These are phyloP conservation scores for Metschnikowia sp. DNA, from an alignment of 805 yeast species.

Conservation along the genomic window DNA sequence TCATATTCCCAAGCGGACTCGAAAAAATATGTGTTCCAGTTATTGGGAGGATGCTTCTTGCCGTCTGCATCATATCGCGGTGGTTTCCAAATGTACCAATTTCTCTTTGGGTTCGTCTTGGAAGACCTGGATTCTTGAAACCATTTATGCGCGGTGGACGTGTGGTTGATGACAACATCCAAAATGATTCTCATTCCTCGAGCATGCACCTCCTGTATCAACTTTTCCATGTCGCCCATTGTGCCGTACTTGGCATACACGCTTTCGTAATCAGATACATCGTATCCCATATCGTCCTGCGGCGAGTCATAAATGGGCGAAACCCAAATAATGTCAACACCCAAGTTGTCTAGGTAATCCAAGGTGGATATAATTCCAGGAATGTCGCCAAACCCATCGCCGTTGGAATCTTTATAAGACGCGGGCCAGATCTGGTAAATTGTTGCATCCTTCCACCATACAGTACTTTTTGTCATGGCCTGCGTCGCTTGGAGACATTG, in stretches of 20 bases:
- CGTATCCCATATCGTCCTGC: conserved; percentile 60
- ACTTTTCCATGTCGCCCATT: conserved; percentile 45
- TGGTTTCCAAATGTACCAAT: conserved; percentile 57
- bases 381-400: conserved; percentile 56
- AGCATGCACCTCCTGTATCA: conserved; percentile 43
- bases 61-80: conserved; percentile 43
- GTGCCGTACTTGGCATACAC: conserved; percentile 51
- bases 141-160: conserved; percentile 53
- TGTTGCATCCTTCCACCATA: conserved; percentile 54
- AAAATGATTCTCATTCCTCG: conserved; percentile 49
- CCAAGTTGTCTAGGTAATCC: conserved; percentile 47
- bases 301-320: conserved; percentile 57
- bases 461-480: background rate
- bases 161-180: conserved; percentile 56
- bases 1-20: conserved; percentile 57
- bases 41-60: conserved; percentile 49
- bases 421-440: conserved; percentile 60
- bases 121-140: conserved; percentile 51
- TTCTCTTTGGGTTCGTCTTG: conserved; percentile 49
- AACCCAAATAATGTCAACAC: conserved; percentile 51
- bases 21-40: conserved; percentile 49
- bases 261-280: conserved; percentile 48
- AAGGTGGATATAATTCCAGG: conserved; percentile 48
- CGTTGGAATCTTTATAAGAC: conserved; percentile 52
- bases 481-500: background rate